These are phyloP conservation scores for Auriscalpium vulgare DNA, from an alignment of 768 basidiomycete species.

Conservation along the genomic window DNA sequence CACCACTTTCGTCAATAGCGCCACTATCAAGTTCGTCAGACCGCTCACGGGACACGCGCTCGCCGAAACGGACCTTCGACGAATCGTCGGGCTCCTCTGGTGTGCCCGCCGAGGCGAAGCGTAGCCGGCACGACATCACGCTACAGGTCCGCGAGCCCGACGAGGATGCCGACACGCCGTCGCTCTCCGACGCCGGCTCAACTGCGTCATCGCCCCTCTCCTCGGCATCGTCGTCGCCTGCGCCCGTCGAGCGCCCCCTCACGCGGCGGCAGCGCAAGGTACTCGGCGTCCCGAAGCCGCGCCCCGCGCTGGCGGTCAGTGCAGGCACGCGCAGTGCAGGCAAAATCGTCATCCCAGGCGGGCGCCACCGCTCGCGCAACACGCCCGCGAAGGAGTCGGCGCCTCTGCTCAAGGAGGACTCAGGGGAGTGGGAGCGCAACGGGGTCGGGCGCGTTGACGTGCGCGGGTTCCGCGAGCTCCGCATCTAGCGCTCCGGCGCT, in stretches of 20 bases:
- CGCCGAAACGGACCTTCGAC: conserved; percentile 54
- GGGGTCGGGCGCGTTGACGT: conserved; percentile 70
- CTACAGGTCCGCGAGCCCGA: neutral
- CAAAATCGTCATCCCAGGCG: conserved; percentile 57
- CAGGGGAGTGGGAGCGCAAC: conserved; percentile 55
- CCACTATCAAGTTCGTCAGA: conserved; percentile 18
- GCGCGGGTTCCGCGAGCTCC: conserved; percentile 69
- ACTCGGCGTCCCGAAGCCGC: conserved; percentile 56
- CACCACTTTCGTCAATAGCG: conserved; percentile 21
- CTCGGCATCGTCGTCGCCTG: conserved; percentile 23
- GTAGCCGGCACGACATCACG: conserved; percentile 14
- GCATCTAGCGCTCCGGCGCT: conserved; percentile 34
- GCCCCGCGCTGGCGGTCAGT: conserved; percentile 22
- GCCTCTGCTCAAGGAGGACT: conserved; percentile 21
- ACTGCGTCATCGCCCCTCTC: conserved; percentile 21
- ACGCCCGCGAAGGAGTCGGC: conserved; percentile 18
- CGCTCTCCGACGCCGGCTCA: conserved; percentile 31
- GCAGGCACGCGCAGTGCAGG: conserved; percentile 33
- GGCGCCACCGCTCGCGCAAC: conserved; percentile 34
- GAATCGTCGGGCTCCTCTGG: conserved; percentile 41
- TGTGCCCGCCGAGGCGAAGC: conserved; percentile 25
- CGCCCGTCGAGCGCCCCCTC: conserved; percentile 25
- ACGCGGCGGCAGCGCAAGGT: conserved; percentile 64
- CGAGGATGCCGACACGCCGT: conserved; percentile 29
- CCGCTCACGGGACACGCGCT: conserved; percentile 31